phyloP scores from a whole-genome alignment of 352 stramenopile genomes.

The Globisporangium takayamanum region DNA sequence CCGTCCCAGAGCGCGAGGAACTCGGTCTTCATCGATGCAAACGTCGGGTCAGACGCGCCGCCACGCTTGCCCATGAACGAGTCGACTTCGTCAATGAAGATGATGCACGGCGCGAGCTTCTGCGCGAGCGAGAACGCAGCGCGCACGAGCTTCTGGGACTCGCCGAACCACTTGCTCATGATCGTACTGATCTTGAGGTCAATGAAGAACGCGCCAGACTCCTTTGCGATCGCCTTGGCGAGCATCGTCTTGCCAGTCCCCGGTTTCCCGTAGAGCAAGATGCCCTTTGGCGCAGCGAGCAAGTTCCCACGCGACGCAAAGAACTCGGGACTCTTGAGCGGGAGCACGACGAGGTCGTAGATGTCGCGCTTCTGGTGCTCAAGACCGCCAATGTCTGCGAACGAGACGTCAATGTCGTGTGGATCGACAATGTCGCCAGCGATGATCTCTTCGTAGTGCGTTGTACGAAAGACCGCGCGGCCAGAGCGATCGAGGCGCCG shows the following conservation, averaged over 20 bases:
- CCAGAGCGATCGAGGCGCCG: constrained; percentile 57
- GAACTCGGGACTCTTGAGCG: constrained; percentile 88
- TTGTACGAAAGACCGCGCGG: constrained; percentile 68
- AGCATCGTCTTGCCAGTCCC: constrained; percentile 91
- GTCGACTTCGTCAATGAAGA: constrained; percentile 98
- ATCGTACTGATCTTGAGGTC: constrained; percentile 87
- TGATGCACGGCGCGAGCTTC: constrained; percentile 95
- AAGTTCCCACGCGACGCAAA: constrained; percentile 85
- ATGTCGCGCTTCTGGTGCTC: constrained; percentile 95
- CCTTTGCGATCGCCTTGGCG: constrained; percentile 93
- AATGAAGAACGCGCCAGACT: constrained; percentile 88
- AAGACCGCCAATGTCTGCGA: constrained; percentile 95
- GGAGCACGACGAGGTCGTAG: constrained; percentile 93
- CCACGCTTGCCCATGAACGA: constrained; percentile 88
- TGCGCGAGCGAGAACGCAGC: constrained; percentile 90
- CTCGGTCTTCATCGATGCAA: constrained; percentile 90
- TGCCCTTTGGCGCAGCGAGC: constrained; percentile 83
- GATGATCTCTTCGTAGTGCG: constrained; percentile 89
- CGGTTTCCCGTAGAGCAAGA: constrained; percentile 77
- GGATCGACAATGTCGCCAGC: constrained; percentile 93
- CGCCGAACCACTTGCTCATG: constrained; percentile 90
- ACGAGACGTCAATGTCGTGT: constrained; percentile 87
- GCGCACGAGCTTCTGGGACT: constrained; percentile 92
- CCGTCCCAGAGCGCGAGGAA: constrained; percentile 98
- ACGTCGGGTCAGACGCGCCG: constrained; percentile 69